These are phyloP conservation scores for Microbotryum intermedium DNA, from an alignment of 1,284 basidiomycete species.

Conservation along the genomic window DNA sequence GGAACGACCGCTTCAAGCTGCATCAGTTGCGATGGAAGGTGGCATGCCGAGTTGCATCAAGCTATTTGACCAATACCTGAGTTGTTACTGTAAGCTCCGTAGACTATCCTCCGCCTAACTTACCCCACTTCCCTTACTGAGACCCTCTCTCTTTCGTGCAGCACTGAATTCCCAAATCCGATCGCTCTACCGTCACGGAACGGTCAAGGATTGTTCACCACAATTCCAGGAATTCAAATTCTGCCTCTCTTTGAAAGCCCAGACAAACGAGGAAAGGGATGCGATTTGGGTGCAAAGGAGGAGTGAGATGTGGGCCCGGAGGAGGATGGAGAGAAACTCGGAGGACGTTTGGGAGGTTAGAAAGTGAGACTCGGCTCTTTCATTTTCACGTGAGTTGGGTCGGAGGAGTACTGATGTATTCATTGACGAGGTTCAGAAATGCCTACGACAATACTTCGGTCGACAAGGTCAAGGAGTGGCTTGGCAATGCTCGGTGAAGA, in stretches of 20 bases:
- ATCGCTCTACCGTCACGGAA: conserved; percentile 77
- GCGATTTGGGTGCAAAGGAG: conserved; percentile 73
- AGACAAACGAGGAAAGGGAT: conserved; percentile 65
- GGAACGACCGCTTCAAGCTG: conserved; percentile 31
- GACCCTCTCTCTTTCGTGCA: conserved; percentile 36
- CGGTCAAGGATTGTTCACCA: conserved; percentile 61
- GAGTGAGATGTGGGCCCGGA: conserved; percentile 83
- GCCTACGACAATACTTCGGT: too few species aligned
- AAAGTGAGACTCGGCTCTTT: conserved; percentile 45
- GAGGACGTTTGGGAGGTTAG: conserved; percentile 91
- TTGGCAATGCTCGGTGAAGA: too few species aligned
- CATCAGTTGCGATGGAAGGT: conserved; percentile 30
- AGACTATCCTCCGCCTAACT: not conserved
- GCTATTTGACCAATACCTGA: conserved; percentile 32
- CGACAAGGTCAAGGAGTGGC: too few species aligned
- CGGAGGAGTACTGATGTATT: too few species aligned
- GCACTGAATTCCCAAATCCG: conserved; percentile 74
- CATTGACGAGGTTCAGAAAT: too few species aligned
- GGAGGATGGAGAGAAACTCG: conserved; percentile 63
- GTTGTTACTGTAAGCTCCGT: conserved; percentile 29
- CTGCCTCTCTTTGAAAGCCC: conserved; percentile 74
- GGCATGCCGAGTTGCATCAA: conserved; percentile 32
- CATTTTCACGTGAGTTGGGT: too few species aligned
- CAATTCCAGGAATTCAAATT: conserved; percentile 93
- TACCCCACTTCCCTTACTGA: not conserved